Base-by-base conservation (phyloP, 2,329 filamentous ascomycete species). In the Ilyonectria destructans region DNA sequence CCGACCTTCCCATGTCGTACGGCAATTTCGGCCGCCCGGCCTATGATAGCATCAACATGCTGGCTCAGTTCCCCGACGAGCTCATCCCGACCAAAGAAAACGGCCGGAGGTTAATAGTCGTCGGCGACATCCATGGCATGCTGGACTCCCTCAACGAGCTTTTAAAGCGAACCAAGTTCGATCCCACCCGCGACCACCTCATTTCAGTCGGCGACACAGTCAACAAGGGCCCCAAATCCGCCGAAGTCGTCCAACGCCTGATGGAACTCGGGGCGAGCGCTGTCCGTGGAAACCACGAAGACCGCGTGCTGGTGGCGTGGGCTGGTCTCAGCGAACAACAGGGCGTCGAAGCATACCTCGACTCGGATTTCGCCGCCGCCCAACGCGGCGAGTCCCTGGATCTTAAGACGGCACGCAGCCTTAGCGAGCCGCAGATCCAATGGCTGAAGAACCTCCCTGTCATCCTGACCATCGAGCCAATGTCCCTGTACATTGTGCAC, bases 51-150 rank as follows among this genome's bases (percentile, higher is more conserved):
- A 77, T 80, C 26, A 76, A 71, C 10, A 74, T 80, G 55, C 69
- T 80, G 40, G 76, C 75, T 35, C 68, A 70, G 17, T 71, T 85
- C 9, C 78, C 81, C 12, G 61, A 68, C 10, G 58, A 76, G 45
- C 61, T 77, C 52, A 67, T 82, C 19, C 77, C 80, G 3, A 82
- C 82, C 4, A 52, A 74, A 29, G 65, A 78, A 21, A 82, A 83
- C 43, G 75, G 82, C 23, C 89, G 87, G 61, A 86, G 95, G 19
- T 83, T 99, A 26, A 85, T 98, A 37, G 86, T 98, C 68, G 86
- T 98, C 37, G 96, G 96, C 62, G 96, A 99, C 82, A 94, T 98
- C 15, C 96, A 98, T 82, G 96, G 96, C 56, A 96, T 96, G 84
- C 89, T 89, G 73, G 79, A 87, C 13, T 88, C 94, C 69, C 85